A percentile compares a stretch with the other conserved stretches of the same genome.
Evolutionary conservation across 352 stramenopile species (phyloP).

Genomic region (Phytophthora nicotianae): DNA sequence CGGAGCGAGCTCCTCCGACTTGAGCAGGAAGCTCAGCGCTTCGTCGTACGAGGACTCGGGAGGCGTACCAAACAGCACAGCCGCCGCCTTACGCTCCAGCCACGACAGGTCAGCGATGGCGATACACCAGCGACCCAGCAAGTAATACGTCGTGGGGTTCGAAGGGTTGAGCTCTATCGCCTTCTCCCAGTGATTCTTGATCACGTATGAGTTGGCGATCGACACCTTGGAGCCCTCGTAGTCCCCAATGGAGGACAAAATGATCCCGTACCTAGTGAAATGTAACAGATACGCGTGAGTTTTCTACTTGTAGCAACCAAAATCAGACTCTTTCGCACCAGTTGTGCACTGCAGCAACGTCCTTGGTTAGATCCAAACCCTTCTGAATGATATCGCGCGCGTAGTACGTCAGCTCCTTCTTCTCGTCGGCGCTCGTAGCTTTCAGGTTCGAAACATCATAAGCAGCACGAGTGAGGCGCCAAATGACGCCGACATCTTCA

Average conservation of each 20-base stretch:
- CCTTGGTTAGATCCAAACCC: conserved; percentile 51
- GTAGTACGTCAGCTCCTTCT: conserved; percentile 79
- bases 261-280: conserved; percentile 70
- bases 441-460: conserved; percentile 73
- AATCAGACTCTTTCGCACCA: conserved; percentile 41
- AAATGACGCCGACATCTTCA: conserved; percentile 65
- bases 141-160: conserved; percentile 77
- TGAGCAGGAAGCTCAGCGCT: conserved; percentile 71
- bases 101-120: conserved; percentile 85
- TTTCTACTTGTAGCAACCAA: neutral
- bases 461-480: conserved; percentile 63
- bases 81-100: conserved; percentile 84
- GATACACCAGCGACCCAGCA: conserved; percentile 86
- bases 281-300: conserved; percentile 7
- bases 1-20: conserved; percentile 75
- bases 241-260: conserved; percentile 82
- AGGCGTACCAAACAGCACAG: conserved; percentile 81
- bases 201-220: conserved; percentile 83
- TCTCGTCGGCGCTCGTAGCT: conserved; percentile 60
- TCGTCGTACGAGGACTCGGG: conserved; percentile 86
- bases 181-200: conserved; percentile 84
- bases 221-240: conserved; percentile 88
- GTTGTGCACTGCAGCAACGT: conserved; percentile 79
- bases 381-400: conserved; percentile 66
- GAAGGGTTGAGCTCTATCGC: conserved; percentile 74